Base-by-base conservation (phyloP, 2,329 filamentous ascomycete species). In the Penicillium sp. region DNA sequence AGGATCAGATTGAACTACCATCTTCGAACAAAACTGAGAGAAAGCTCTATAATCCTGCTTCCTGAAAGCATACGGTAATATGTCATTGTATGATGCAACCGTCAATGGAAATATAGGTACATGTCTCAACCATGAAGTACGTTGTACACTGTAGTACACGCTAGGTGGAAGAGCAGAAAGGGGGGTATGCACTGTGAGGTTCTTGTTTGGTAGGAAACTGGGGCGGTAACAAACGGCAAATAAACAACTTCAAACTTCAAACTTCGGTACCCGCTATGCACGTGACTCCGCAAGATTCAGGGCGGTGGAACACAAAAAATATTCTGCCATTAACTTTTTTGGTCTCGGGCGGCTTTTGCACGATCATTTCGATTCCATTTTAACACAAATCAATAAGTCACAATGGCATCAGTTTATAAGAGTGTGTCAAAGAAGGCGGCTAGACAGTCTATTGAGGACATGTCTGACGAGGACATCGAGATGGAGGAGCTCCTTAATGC, bases 341-440 rank as follows among this genome's bases (percentile, higher is more conserved):
- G 50, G 49, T 58, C 58, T 41, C 57, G 52, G 55, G 39, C 45
- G 42, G 52, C 44, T 57, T 56, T 49, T 51, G 45, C 48, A 50
- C 43, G 34, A 41, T 50, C 27, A 30, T 41, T 50, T 45, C 46
- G 54, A 34, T 51, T 35, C 22, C 37, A 55, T 42, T 44, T 44
- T 54, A 38, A 25, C 46, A 47, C 44, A 42, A 42, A 49, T 51
- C 43, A 46, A 16, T 30, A 52, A 52, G 31, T 54, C 64, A 70
- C 58, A 54, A 87, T 89, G 86, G 84, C 85, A 41, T 77, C 86
- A 35, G 85, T 89, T 22, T 89, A 88, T 74, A 89, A 89, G 67
- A 83, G 85, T 13, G 74, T 89, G 44, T 85, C 83, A 5, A 88
- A 86, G 70, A 72, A 74, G 59, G 57, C 66, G 43, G 71, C 73